phyloP scores from a whole-genome alignment of 805 yeast species.

The Yarrowia keelungensis region DNA sequence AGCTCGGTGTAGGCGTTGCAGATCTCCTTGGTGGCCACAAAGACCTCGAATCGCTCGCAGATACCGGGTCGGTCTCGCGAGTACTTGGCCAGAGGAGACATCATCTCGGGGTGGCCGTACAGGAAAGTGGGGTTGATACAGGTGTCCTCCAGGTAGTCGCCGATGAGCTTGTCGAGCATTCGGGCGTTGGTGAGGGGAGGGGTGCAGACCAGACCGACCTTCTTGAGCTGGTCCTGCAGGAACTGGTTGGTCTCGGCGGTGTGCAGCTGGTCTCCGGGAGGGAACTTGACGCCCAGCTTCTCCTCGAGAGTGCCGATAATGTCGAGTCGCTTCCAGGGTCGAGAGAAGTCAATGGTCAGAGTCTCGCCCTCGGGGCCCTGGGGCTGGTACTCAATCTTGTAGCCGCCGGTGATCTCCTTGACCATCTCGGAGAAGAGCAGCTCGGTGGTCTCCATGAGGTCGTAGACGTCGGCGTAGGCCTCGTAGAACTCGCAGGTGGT shows the following conservation, averaged over 20 bases:
- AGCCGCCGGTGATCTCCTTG: conserved; percentile 89
- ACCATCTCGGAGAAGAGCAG: conserved; percentile 95
- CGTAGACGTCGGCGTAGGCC: conserved; percentile 97
- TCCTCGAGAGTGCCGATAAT: conserved; percentile 97
- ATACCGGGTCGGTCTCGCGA: conserved; percentile 91
- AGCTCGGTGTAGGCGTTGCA: conserved; percentile 98
- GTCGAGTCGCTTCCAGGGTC: conserved; percentile 99
- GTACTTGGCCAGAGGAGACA: conserved; percentile 98
- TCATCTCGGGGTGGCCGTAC: conserved; percentile 99
- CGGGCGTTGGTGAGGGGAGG: conserved; percentile 96
- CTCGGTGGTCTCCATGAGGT: conserved; percentile 90
- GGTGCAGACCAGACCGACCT: conserved; percentile 84
- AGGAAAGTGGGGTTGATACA: conserved; percentile 97
- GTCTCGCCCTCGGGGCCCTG: conserved; percentile 84
- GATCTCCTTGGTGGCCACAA: conserved; percentile 97
- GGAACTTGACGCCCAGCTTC: conserved; percentile 85
- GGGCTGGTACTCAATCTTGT: conserved; percentile 87
- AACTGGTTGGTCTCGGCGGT: conserved; percentile 92
- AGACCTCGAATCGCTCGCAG: conserved; percentile 98
- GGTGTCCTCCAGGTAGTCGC: conserved; percentile 86
- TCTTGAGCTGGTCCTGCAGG: conserved; percentile 77
- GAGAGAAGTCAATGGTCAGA: conserved; percentile 80
- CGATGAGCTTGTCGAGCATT: conserved; percentile 97
- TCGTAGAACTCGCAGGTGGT: conserved; percentile 98
- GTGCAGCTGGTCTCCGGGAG: conserved; percentile 93